Base-by-base conservation (phyloP, 2,329 filamentous ascomycete species). In the Calonectria pseudoturangicola region DNA sequence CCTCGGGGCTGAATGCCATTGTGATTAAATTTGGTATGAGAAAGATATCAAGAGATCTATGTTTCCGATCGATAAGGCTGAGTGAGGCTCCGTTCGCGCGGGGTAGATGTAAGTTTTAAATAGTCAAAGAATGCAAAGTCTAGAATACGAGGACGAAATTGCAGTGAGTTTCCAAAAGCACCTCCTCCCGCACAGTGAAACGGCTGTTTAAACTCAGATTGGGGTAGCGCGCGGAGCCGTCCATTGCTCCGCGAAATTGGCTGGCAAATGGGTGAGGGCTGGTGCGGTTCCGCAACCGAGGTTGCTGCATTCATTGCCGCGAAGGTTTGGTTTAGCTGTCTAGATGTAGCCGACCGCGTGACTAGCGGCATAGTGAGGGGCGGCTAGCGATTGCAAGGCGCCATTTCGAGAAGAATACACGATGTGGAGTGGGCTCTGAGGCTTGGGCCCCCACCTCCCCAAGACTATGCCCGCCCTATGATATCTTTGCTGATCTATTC, bases 1-100 rank as follows among this genome's bases (percentile, higher is more conserved):
- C 68, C 48, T 76, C 47, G 1, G 76, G 1, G 30, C 56, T 67
- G 16, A 80, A 72, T 2, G 74, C 48, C 78, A 80, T 80, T 12
- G 16, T 77, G 39, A 21, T 33, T 16, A 13, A 13, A 8, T 18
- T 28, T 41, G 12, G 15, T 27, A 13, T 41, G 54, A 18, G 1
- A 0, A 39, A 6, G 7, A 60, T 27, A 6, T 25, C 15, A 36
- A 39, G 3, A 2, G n/a, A 27, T 18, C 7, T 41, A 28, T 3
- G 15, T 41, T 28, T 27, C 6, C 12, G 13, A 51, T 51, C 21
- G 33, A 39, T 1, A 13, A 41, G 33, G 10, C 13, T 25, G 2
- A 18, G 33, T 18, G n/a, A 48, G 12, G 45, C 8, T 25, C n/a
- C 4, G n/a, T 13, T 25, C n/a, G 45, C 12, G n/a, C 4, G 45